Evolutionary conservation across 306 rosid species (phyloP), one percentile per base, ranked within the genome.

Genomic region (Gillenia trifoliata): DNA sequence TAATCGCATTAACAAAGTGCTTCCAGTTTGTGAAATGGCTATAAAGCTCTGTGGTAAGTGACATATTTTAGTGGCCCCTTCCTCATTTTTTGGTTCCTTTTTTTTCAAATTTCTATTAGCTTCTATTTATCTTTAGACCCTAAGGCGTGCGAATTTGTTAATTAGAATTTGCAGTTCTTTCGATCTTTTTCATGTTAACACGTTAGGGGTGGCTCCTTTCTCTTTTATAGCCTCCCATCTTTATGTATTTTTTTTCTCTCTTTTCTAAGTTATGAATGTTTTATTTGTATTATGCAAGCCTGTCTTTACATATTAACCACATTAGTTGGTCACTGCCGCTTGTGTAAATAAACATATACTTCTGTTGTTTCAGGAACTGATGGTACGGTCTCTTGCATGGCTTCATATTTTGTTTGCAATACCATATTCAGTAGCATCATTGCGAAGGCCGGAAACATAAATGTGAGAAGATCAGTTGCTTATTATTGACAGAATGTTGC

Each of bases 21-120:
- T 92, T 81, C 96, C 93, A 41, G 83, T 89, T 56, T 95, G 99
- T 54, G 99, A 95, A 84, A 28, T 79, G 75, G 99, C 96, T 66
- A 89, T 95, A 68, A 80, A 87, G 79, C 84, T 85, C 26, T 95
- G 99, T 75, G 99, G 99, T 95, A 89, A 75, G 81, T 77, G 72
- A 64, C 26, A 16, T 23, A 7, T 80, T 56, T 65, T 64, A 64
- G 76, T 63, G 63, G 68, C 67, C 33, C 61, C 67, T 45, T 72
- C 49, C 65, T 55, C 31, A 9, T 41, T 40, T 36, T 26, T 29
- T 40, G n/a, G 45, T 52, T 49, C 36, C 16, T 60, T 59, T 2
- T 17, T 52, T 17, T 68, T 22, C 28, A 19, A 34, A 64, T 29
- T 36, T 67, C 26, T 43, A 12, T 62, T 62, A 6, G 2, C 33